Base-by-base conservation (phyloP, 352 stramenopile genomes). In the Phytophthora tubulina region DNA sequence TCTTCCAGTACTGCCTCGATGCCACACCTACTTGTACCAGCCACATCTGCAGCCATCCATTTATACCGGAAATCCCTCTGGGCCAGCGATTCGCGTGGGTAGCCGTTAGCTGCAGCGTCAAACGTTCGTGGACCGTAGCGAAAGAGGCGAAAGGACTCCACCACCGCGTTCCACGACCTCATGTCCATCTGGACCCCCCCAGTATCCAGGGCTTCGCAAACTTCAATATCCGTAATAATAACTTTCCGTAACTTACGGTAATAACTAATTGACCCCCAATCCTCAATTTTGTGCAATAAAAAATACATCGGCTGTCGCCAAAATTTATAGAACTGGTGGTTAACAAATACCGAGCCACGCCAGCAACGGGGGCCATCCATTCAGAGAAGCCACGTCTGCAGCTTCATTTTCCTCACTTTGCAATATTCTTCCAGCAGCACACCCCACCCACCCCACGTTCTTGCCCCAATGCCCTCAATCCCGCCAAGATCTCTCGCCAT, bases 161-260 rank as follows among this genome's bases (percentile, higher is more conserved):
- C 21, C 21, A 21, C 0, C 21, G 1, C 21, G 21, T 21, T 21
- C 21, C 21, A 21, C 21, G 21, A 21, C 21, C 21, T 21, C 21
- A 21, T 21, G 21, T 21, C 21, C 21, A 21, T 21, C 21, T 21
- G 21, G 21, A 21, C 21, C 0, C 21, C 21, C 21, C 1, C 21
- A 21, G 21, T 21, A 21, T 21, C 21, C 21, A 21, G 21, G 21
- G 21, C 21, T 30, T 48, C 2, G 21, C 45, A 51, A 38, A 54
- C 4, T 17, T 39, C 6, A 54, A 54, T 54, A 39, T 21, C 48
- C 31, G n/a, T 56, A 56, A 56, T 44, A 44, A 56, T n/a, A 44
- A 44, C 15, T 56, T 56, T 44, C 14, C 3, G 17, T 44, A 32
- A 44, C 0, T 31, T 45, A 56, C n/a, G 14, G 32, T 3, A 44